These are phyloP conservation scores for Salix arbutifolia DNA, from an alignment of 345 rosid genomes.

Conservation along the genomic window DNA sequence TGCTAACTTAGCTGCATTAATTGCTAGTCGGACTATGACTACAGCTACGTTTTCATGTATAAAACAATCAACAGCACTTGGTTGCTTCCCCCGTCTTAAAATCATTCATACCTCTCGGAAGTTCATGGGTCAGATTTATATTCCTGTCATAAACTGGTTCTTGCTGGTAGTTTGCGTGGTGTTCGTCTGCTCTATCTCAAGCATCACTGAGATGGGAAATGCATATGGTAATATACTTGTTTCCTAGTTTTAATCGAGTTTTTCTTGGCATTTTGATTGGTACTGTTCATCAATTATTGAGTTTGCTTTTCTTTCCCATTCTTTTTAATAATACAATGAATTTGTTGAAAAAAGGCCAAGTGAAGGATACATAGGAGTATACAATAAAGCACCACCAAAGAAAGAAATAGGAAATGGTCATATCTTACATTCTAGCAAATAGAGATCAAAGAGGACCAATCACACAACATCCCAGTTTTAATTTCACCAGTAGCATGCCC, in stretches of 20 bases:
- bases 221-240: constrained; percentile 76
- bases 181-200: constrained; percentile 73
- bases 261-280: not conserved
- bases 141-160: constrained; percentile 99
- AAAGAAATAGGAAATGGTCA: not conserved
- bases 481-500: not conserved
- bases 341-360: not conserved
- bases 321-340: not conserved
- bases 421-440: not conserved
- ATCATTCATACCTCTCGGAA: constrained; percentile 96
- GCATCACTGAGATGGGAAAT: constrained; percentile 89
- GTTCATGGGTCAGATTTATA: constrained; percentile 98
- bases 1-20: constrained; percentile 90
- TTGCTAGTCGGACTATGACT: constrained; percentile 97
- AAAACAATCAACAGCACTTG: constrained; percentile 93
- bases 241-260: constrained; percentile 1
- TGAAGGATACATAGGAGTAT: not conserved
- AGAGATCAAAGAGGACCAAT: not conserved
- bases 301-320: not conserved
- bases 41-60: constrained; percentile 99
- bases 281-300: not conserved
- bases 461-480: not conserved
- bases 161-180: constrained; percentile 78
- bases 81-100: constrained; percentile 98
- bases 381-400: not conserved